Base-by-base conservation (phyloP, 345 rosid genomes). In the Gossypium australe region DNA sequence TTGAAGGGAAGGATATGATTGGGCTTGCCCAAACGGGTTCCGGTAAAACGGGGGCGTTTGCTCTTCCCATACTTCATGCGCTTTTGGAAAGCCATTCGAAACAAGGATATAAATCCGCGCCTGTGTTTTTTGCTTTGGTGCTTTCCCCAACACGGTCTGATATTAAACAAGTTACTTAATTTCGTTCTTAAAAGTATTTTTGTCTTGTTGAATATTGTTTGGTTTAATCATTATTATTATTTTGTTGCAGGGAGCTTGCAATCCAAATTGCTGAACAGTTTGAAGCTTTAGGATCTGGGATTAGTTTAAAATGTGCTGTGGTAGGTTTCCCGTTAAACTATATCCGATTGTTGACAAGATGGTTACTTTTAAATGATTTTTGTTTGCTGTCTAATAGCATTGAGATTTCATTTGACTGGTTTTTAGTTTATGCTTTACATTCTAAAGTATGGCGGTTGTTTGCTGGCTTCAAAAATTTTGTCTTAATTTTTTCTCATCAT, bases 261-360 rank as follows among this genome's bases (percentile, higher is more conserved):
- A 91, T 93, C 71, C 98, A 95, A 87, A 95, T 95, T 81, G 88
- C 93, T 53, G 97, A 95, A 82, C 99, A 95, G 80, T 95, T 95
- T 80, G 92, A 90, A 84, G 97, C 94, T 76, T 80, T 93, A 58
- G 97, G 98, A 70, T 82, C 94, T 61, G 93, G 88, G 55, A 89
- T 96, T 56, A 88, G 91, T 63, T 83, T 96, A 60, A 86, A 81
- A 70, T 89, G 97, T 85, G 97, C 87, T 27, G 98, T 95, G 92
- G 99, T 91, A 82, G 10, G 76, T 58, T 58, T 52, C 20, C 56
- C 20, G 20, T 16, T 8, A 14, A 52, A 6, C 16, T 52, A n/a
- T 52, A 17, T n/a, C 56, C 56, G 18, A 52, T 5, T 52, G 56
- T 56, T 9, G 9, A 24, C 60, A 56, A 56, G 60, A 18, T 20